Evolutionary conservation across 1,284 basidiomycete species (phyloP).

Genomic region (Bondarzewia mesenterica): DNA sequence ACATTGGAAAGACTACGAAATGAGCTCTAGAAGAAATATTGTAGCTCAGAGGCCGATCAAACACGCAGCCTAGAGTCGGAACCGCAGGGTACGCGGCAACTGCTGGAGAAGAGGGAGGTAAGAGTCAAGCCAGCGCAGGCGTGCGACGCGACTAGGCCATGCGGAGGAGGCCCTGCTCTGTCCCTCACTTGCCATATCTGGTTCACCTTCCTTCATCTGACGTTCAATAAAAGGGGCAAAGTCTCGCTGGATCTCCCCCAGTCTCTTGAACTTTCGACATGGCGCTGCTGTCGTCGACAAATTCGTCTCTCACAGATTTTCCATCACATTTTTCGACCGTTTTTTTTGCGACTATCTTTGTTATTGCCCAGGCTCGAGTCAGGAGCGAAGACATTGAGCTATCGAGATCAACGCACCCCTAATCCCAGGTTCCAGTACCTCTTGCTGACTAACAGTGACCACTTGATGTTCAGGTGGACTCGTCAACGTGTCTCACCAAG

Average conservation of each 20-base stretch:
- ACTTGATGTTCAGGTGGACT: too few relatives aligned
- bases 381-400: too few relatives aligned
- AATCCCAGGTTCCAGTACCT: too few relatives aligned
- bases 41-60: neutral
- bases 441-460: too few relatives aligned
- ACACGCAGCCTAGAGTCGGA: neutral
- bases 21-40: neutral
- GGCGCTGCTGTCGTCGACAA: neutral
- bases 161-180: neutral
- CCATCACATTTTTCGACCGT: too few relatives aligned
- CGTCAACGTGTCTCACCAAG: too few relatives aligned
- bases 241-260: too few relatives aligned
- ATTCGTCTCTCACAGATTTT: neutral
- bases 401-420: too few relatives aligned
- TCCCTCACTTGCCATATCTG: neutral
- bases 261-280: too few relatives aligned
- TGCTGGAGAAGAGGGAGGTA: neutral
- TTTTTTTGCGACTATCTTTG: too few relatives aligned
- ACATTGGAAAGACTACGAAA: neutral
- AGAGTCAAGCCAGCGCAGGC: neutral
- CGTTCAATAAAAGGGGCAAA: too few relatives aligned
- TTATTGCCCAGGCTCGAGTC: too few relatives aligned
- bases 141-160: neutral
- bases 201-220: neutral
- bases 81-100: neutral